These are phyloP conservation scores for Hortaea werneckii DNA, from an alignment of 2,329 filamentous ascomycete species.

Conservation along the genomic window DNA sequence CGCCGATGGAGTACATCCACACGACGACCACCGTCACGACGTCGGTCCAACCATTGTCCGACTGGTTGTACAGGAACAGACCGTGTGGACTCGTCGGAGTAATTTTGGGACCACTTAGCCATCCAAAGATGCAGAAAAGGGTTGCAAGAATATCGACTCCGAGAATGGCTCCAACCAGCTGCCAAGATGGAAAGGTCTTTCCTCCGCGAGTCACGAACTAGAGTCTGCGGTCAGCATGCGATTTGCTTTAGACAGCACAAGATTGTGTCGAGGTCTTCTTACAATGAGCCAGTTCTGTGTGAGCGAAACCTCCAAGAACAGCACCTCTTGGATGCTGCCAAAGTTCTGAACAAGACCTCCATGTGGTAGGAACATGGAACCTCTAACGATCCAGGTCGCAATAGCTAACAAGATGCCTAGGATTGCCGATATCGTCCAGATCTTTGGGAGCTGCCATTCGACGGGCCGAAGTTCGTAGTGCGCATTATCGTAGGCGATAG, in stretches of 20 bases:
- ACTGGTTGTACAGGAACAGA: conserved; percentile 24
- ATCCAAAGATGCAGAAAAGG: conserved; percentile 66
- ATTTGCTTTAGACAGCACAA: background rate
- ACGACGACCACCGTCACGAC: conserved; percentile 56
- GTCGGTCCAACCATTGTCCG: conserved; percentile 42
- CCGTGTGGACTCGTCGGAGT: conserved; percentile 33
- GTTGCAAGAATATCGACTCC: conserved; percentile 62
- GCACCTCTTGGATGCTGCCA: conserved; percentile 62
- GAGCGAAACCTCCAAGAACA: conserved; percentile 43
- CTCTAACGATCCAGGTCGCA: conserved; percentile 65
- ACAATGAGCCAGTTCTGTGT: conserved; percentile 45
- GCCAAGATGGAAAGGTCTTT: conserved; percentile 64
- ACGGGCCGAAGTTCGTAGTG: conserved; percentile 65
- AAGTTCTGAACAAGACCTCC: conserved; percentile 68
- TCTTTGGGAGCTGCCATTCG: conserved; percentile 73
- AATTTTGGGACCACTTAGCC: conserved; percentile 47
- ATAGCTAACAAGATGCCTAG: conserved; percentile 58
- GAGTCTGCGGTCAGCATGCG: background rate
- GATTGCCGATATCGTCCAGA: conserved; percentile 64
- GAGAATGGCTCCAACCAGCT: conserved; percentile 61
- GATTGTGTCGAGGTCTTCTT: background rate
- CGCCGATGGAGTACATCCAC: conserved; percentile 57
- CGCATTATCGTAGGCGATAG: conserved; percentile 69
- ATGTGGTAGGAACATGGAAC: conserved; percentile 55
- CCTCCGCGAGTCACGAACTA: conserved; percentile 47